A percentile compares a stretch with the other conserved stretches of the same genome.
Evolutionary conservation across 176 grass and related monocot genomes (phyloP).

Genomic region (Juncus effusus): DNA sequence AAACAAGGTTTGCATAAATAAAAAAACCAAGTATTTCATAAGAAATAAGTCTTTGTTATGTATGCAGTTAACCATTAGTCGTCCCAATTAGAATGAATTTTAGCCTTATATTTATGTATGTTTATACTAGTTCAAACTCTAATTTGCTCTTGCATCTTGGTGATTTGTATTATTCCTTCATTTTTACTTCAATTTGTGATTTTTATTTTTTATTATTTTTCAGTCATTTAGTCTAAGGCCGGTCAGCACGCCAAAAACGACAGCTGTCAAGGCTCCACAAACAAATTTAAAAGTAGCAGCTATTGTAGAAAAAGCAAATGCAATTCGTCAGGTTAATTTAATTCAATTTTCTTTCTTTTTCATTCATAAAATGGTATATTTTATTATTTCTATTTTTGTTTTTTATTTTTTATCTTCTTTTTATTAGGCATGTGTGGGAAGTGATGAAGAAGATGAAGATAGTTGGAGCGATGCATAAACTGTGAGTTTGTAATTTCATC

Average conservation of each 20-base stretch:
- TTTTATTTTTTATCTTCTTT: slow-evolving; percentile 10
- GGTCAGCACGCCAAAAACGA: slow-evolving; percentile 28
- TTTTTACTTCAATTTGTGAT: not conserved
- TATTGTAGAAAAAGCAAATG: slow-evolving; percentile 94
- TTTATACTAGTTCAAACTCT: not conserved
- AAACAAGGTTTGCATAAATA: slow-evolving; percentile 58
- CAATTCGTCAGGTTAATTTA: slow-evolving; percentile 73
- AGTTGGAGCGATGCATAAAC: slow-evolving; percentile 75
- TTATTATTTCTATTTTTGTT: not conserved
- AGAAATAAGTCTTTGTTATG: too few relatives aligned
- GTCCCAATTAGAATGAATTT: not conserved
- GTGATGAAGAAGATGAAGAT: slow-evolving; percentile 94
- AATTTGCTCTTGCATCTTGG: not conserved
- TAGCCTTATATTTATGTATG: not conserved
- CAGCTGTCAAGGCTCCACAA: slow-evolving; percentile 45
- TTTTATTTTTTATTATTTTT: slow-evolving; percentile 9
- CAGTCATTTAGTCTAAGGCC: slow-evolving; percentile 91
- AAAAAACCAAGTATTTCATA: not conserved
- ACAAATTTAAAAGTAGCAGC: slow-evolving; percentile 87
- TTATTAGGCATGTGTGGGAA: slow-evolving; percentile 68
- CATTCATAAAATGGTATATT: not conserved
- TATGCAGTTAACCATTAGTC: not conserved
- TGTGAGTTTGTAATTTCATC: not conserved
- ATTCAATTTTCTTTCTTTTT: slow-evolving; percentile 10
- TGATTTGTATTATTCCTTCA: not conserved